Evolutionary conservation across 345 rosid genomes (phyloP).

Genomic region (Lepidium aucheri): DNA sequence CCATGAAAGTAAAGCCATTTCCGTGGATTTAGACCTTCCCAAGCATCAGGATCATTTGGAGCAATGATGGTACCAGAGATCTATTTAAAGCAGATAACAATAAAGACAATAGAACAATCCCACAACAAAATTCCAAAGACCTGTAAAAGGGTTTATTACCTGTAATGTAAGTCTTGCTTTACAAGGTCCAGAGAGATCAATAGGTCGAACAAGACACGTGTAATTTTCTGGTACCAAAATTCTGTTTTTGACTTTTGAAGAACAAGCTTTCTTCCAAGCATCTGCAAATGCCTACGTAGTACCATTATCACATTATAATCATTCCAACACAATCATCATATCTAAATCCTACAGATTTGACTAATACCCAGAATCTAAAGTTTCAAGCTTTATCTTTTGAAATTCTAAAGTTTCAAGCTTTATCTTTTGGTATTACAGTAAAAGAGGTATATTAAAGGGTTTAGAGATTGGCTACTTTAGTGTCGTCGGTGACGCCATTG

Average conservation of each 20-base stretch:
- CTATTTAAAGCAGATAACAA: slow-evolving; percentile 25
- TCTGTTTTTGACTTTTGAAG: slow-evolving; percentile 38
- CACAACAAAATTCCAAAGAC: background rate
- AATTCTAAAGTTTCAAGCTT: background rate
- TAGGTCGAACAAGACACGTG: slow-evolving; percentile 48
- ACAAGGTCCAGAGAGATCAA: slow-evolving; percentile 73
- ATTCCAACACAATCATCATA: background rate
- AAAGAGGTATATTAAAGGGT: background rate
- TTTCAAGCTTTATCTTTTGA: too few species aligned
- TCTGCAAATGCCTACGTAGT: slow-evolving; percentile 54
- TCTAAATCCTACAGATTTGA: background rate
- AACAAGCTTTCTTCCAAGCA: slow-evolving; percentile 76
- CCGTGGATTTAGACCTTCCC: slow-evolving; percentile 64
- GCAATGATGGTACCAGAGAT: slow-evolving; percentile 70
- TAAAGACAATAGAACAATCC: background rate
- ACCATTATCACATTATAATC: background rate
- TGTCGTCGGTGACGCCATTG: slow-evolving; percentile 63
- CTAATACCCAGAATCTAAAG: background rate
- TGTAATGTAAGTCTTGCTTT: slow-evolving; percentile 60
- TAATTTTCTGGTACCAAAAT: slow-evolving; percentile 48
- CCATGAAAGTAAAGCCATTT: slow-evolving; percentile 78
- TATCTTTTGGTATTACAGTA: background rate
- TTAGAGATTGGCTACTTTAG: slow-evolving; percentile 32
- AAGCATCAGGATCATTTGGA: slow-evolving; percentile 62
- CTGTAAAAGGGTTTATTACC: background rate